Conservation (phyloP, 129 eudicot species). For the Chrysanthemum lavandulifolium region DNA sequence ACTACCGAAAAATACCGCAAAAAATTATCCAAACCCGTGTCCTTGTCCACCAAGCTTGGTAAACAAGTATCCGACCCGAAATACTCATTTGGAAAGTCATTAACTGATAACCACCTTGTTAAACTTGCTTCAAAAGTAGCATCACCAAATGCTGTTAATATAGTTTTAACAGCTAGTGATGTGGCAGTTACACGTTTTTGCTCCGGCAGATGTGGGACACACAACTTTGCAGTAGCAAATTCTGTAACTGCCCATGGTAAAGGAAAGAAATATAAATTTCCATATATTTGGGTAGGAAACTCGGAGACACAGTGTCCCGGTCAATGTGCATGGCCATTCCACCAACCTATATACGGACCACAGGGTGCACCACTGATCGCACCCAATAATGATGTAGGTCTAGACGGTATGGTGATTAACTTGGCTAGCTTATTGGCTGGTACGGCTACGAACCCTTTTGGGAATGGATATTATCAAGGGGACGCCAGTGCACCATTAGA, state of each 20-base stretch:
- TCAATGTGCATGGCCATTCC: not conserved
- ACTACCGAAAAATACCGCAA: constrained; percentile 53
- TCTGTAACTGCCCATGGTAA: not conserved
- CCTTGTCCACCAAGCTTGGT: constrained; percentile 25
- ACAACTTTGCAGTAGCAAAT: constrained; percentile 19
- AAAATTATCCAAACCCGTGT: constrained; percentile 18
- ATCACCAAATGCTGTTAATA: constrained; percentile 37
- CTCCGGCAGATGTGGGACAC: constrained; percentile 48
- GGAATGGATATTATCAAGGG: not conserved
- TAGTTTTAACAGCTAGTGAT: constrained; percentile 49
- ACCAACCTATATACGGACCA: not conserved
- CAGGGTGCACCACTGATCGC: not conserved
- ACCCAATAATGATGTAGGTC: not conserved
- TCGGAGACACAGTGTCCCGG: not conserved
- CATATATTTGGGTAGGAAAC: constrained; percentile 1
- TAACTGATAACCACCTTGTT: constrained; percentile 33
- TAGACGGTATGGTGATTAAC: not conserved
- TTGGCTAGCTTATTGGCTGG: not conserved
- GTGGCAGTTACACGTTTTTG: constrained; percentile 54
- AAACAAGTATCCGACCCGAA: constrained; percentile 38
- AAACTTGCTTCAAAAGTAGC: constrained; percentile 47
- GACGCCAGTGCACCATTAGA: not conserved
- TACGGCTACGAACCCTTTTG: not conserved
- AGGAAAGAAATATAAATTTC: not conserved
- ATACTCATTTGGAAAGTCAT: constrained; percentile 44